Conservation (phyloP, 164 flowering plant species). For the Stephania cephalantha region DNA sequence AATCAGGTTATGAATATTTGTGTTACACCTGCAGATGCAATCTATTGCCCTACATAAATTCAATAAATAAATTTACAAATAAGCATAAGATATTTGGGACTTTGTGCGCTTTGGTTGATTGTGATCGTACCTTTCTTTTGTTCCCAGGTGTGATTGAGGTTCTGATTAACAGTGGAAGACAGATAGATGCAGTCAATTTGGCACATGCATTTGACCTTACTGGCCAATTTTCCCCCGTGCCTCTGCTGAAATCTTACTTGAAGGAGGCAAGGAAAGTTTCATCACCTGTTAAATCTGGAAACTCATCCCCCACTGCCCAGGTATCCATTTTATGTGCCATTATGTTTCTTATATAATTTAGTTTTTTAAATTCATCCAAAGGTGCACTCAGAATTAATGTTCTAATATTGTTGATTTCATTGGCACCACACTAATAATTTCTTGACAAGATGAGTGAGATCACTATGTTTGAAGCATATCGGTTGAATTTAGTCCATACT, state of each 20-base stretch:
- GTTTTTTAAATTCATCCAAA: neutral
- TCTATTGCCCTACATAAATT: too few relatives aligned
- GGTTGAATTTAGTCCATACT: too few relatives aligned
- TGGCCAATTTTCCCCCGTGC: slow-evolving; percentile 65
- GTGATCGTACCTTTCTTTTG: neutral
- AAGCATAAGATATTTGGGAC: neutral
- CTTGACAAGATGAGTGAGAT: too few relatives aligned
- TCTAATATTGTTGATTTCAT: neutral
- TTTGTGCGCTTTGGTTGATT: neutral
- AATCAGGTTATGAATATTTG: too few relatives aligned
- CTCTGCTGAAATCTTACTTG: slow-evolving; percentile 70
- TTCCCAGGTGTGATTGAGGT: slow-evolving; percentile 78
- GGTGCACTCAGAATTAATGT: too few relatives aligned
- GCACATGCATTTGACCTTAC: slow-evolving; percentile 86
- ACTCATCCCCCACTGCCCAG: slow-evolving; percentile 55
- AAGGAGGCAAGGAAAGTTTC: slow-evolving; percentile 61
- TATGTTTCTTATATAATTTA: neutral
- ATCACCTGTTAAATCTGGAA: slow-evolving; percentile 63
- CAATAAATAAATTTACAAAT: too few relatives aligned
- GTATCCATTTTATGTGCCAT: slow-evolving; percentile 21
- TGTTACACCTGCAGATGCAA: too few relatives aligned
- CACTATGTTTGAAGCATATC: too few relatives aligned
- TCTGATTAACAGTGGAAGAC: slow-evolving; percentile 70
- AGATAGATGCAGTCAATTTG: slow-evolving; percentile 90
- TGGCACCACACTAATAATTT: neutral